Conservation (phyloP, 129 eudicot genomes). For the Chrysanthemum seticuspe region DNA sequence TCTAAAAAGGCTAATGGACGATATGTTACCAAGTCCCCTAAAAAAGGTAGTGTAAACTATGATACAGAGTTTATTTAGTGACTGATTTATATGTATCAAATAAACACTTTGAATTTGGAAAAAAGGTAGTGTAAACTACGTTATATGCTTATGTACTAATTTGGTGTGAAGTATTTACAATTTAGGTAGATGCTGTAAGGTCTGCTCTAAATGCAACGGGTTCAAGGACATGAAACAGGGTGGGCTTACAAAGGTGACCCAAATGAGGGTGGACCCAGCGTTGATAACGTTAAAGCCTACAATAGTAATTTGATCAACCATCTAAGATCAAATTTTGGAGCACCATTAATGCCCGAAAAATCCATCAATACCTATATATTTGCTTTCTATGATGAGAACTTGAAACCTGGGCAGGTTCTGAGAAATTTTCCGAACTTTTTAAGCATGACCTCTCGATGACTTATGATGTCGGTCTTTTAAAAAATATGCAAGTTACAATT, state of each 20-base stretch:
- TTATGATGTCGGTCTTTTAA: slow-evolving; percentile 73
- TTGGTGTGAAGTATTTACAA: not conserved
- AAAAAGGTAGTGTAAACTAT: too few species aligned
- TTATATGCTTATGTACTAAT: too few species aligned
- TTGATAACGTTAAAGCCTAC: slow-evolving; percentile 81
- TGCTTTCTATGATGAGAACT: slow-evolving; percentile 85
- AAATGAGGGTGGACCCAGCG: slow-evolving; percentile 69
- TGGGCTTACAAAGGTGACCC: slow-evolving; percentile 91
- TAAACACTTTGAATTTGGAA: not conserved
- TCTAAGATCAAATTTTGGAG: slow-evolving; percentile 79
- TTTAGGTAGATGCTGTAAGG: slow-evolving; percentile 80
- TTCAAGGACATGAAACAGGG: slow-evolving; percentile 89
- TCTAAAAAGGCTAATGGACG: too few species aligned
- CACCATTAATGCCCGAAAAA: slow-evolving; percentile 92
- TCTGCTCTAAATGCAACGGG: slow-evolving; percentile 83
- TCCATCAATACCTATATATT: slow-evolving; percentile 76
- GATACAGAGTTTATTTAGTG: too few species aligned
- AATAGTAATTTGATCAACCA: slow-evolving; percentile 78
- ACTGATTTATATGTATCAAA: too few species aligned
- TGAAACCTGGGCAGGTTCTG: slow-evolving; percentile 81
- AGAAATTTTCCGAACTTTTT: slow-evolving; percentile 68
- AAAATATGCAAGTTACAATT: slow-evolving; percentile 62
- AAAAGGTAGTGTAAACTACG: too few species aligned
- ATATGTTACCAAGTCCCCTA: too few species aligned
- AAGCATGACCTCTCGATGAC: slow-evolving; percentile 73